Evolutionary conservation across 192 early-diverging fungal species (phyloP).

Genomic region (Umbelopsis vinacea): DNA sequence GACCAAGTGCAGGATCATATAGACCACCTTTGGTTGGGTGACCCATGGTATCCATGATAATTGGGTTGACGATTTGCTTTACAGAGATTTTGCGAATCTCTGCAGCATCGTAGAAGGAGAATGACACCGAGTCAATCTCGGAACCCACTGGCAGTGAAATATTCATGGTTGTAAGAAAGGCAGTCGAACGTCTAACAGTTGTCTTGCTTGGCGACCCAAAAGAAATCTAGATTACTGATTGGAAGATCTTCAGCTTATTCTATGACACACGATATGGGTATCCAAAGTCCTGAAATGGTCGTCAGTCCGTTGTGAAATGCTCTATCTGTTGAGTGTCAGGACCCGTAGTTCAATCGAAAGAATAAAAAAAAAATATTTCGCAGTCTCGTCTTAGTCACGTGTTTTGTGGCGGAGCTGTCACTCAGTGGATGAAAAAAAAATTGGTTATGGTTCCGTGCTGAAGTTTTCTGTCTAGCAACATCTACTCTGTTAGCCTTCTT

Average conservation of each 20-base stretch:
- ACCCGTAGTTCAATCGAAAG: neutral
- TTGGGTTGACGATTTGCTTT: conserved; percentile 89
- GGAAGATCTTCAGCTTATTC: conserved; percentile 10
- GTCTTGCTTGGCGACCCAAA: conserved; percentile 9
- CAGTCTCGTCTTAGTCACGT: conserved; percentile 10
- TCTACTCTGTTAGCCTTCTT: no score
- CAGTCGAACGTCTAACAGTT: conserved; percentile 16
- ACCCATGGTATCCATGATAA: conserved; percentile 84
- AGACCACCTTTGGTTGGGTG: conserved; percentile 92
- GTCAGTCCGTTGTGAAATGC: conserved; percentile 19
- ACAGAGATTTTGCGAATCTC: conserved; percentile 94
- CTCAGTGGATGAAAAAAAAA: no score
- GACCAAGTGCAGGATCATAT: conserved; percentile 94
- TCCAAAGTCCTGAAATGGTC: conserved; percentile 18
- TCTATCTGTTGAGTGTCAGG: neutral
- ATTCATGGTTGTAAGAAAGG: conserved; percentile 62
- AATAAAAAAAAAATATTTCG: conserved; percentile 22
- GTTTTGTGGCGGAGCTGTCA: neutral
- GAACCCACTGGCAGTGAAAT: conserved; percentile 81
- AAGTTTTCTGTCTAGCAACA: no score
- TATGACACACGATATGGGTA: conserved; percentile 16
- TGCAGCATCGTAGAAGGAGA: conserved; percentile 86
- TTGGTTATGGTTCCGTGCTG: no score
- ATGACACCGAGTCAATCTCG: conserved; percentile 86
- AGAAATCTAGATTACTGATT: neutral